A percentile compares a stretch with the other conserved stretches of the same genome.
Conservation (phyloP, 805 yeast species). For the Jamesozyma spencerorum region DNA sequence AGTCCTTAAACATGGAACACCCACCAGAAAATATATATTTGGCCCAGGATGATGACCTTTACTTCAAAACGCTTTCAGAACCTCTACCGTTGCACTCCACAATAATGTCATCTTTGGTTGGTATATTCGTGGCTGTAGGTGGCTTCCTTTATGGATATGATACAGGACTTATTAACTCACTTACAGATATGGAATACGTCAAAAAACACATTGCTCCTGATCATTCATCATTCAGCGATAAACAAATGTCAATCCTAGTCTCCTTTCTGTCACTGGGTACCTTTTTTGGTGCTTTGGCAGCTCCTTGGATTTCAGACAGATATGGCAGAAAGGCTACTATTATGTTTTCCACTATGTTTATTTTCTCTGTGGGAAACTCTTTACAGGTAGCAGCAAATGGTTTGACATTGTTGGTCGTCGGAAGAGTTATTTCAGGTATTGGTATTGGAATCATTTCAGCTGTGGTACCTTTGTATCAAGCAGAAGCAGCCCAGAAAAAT, state of each 20-base stretch:
- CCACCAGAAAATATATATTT: not conserved
- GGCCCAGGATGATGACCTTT: constrained; percentile 1
- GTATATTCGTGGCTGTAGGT: constrained; percentile 77
- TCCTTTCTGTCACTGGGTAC: constrained; percentile 77
- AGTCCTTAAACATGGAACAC: not conserved
- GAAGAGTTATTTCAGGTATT: constrained; percentile 63
- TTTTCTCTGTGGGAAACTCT: constrained; percentile 64
- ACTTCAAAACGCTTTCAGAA: constrained; percentile 10
- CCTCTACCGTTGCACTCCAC: constrained; percentile 39
- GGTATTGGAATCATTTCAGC: constrained; percentile 73
- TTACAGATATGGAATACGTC: constrained; percentile 68
- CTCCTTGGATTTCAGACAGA: constrained; percentile 59
- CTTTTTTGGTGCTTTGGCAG: constrained; percentile 52
- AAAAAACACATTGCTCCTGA: constrained; percentile 44
- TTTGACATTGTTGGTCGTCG: constrained; percentile 54
- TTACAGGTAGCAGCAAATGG: constrained; percentile 52
- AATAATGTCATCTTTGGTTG: constrained; percentile 61
- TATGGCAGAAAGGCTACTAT: constrained; percentile 66
- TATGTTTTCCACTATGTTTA: constrained; percentile 47
- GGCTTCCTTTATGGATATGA: constrained; percentile 87
- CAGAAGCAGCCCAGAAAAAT: constrained; percentile 78
- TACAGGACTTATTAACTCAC: constrained; percentile 75
- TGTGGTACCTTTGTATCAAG: constrained; percentile 73
- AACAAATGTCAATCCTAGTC: constrained; percentile 62
- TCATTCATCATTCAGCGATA: constrained; percentile 41